Conservation (phyloP, 2,329 filamentous ascomycete genomes). For the Ophiostoma pallidulum region DNA sequence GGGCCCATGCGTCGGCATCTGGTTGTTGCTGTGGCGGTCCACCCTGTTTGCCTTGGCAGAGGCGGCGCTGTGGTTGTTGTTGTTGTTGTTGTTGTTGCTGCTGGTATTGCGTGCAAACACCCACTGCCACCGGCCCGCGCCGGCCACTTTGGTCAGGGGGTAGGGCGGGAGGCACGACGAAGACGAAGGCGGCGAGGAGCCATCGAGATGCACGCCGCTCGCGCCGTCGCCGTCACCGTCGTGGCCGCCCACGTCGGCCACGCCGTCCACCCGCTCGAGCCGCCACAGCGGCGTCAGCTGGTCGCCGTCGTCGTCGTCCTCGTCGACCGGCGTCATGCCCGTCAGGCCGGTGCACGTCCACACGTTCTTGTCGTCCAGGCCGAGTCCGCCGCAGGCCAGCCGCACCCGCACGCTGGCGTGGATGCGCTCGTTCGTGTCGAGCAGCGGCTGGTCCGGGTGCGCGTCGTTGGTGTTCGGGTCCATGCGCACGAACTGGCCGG, state of each 20-base stretch:
- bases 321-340: not conserved
- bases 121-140: conserved; percentile 25
- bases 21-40: conserved; percentile 7
- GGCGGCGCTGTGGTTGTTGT: conserved; percentile 11
- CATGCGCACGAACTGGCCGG: conserved; percentile 28
- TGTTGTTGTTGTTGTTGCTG: conserved; percentile 8
- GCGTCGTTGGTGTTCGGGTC: conserved; percentile 28
- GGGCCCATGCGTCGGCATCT: not conserved
- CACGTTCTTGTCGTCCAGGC: conserved; percentile 26
- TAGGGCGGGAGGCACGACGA: too few species aligned
- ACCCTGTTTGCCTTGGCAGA: not conserved
- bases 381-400: conserved; percentile 22
- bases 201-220: too few species aligned
- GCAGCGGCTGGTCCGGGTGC: conserved; percentile 26
- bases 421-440: conserved; percentile 30
- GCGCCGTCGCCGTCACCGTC: not conserved
- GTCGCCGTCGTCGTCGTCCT: conserved; percentile 2
- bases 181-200: too few species aligned
- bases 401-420: conserved; percentile 24
- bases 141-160: conserved; percentile 18
- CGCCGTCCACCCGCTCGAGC: conserved; percentile 16
- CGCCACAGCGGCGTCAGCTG: conserved; percentile 19
- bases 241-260: not conserved
- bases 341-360: conserved; percentile 23
- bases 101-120: conserved; percentile 15